Percentiles rank a stretch among this genome's conserved stretches.
Conservation (phyloP, 768 basidiomycete genomes). For the Termitomyces sp. region DNA sequence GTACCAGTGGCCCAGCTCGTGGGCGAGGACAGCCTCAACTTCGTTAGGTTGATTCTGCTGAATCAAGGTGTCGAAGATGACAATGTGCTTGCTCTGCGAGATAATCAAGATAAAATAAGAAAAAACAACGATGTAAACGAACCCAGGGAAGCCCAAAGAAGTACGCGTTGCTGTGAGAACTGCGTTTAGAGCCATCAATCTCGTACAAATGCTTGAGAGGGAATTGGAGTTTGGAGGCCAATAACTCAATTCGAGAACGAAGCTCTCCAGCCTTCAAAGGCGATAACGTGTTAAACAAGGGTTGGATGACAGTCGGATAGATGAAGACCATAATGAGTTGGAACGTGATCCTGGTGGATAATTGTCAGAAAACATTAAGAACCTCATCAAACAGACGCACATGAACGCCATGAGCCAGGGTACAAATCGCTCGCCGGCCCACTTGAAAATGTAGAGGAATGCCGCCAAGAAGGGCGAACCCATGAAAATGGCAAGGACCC, state of each 20-base stretch:
- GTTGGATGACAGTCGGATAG: slow-evolving; percentile 86
- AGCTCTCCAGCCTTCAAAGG: slow-evolving; percentile 76
- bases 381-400: slow-evolving; percentile 36
- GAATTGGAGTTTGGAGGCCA: slow-evolving; percentile 83
- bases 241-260: slow-evolving; percentile 65
- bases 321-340: slow-evolving; percentile 80
- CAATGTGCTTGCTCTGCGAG: slow-evolving; percentile 81
- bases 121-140: slow-evolving; percentile 12
- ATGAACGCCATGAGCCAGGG: slow-evolving; percentile 92
- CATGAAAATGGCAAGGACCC: slow-evolving; percentile 61
- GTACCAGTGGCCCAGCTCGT: slow-evolving; percentile 97
- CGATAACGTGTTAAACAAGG: slow-evolving; percentile 95
- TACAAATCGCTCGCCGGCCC: slow-evolving; percentile 91
- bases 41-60: slow-evolving; percentile 86
- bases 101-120: neutral
- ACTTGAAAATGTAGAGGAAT: slow-evolving; percentile 86
- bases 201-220: slow-evolving; percentile 93
- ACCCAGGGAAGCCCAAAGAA: slow-evolving; percentile 98
- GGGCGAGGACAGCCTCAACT: slow-evolving; percentile 96
- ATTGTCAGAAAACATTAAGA: neutral
- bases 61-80: slow-evolving; percentile 96
- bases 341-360: slow-evolving; percentile 57
- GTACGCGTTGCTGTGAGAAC: slow-evolving; percentile 96
- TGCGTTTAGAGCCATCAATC: slow-evolving; percentile 95
- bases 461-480: slow-evolving; percentile 83